Evolutionary conservation across 371 early-diverging fungal species (phyloP).

Genomic region (Capillidium heterosporum): DNA sequence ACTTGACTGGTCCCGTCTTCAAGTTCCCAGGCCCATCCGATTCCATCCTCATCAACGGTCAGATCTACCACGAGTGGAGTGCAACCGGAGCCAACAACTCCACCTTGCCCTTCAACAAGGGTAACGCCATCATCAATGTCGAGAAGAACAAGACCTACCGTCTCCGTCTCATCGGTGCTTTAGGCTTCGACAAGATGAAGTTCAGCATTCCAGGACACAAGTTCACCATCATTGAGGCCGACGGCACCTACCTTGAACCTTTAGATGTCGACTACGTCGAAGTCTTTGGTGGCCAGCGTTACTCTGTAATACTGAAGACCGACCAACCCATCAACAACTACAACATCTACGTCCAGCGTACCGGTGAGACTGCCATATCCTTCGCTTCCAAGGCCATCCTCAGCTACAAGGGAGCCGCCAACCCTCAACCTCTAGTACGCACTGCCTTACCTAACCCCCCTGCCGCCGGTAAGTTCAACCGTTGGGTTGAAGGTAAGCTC

Average conservation of each 20-base stretch:
- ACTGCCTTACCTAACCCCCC: neutral
- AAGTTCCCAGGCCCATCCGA: slow-evolving; percentile 8
- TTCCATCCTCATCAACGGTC: slow-evolving; percentile 18
- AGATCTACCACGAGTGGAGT: slow-evolving; percentile 8
- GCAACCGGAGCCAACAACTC: neutral
- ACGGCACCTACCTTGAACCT: slow-evolving; percentile 16
- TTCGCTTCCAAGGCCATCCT: slow-evolving; percentile 12
- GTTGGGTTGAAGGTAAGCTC: neutral
- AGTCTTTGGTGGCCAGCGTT: slow-evolving; percentile 18
- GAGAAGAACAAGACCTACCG: neutral
- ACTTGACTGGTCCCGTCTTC: neutral
- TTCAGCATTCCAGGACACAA: slow-evolving; percentile 19
- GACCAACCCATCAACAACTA: slow-evolving; percentile 17
- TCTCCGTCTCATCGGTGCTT: slow-evolving; percentile 1
- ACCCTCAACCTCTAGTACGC: neutral
- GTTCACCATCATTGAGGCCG: slow-evolving; percentile 20
- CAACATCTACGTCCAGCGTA: slow-evolving; percentile 13
- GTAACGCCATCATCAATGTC: neutral
- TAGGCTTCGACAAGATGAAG: neutral
- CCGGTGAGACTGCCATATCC: slow-evolving; percentile 6
- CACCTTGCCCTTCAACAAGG: neutral
- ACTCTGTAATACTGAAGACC: slow-evolving; percentile 18
- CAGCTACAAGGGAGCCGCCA: slow-evolving; percentile 13
- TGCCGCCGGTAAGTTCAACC: neutral
- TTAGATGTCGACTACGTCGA: slow-evolving; percentile 12